Evolutionary conservation across 2,329 filamentous ascomycete genomes (phyloP), one percentile per base, ranked within the genome.

Genomic region (Zymoseptoria crescenta): DNA sequence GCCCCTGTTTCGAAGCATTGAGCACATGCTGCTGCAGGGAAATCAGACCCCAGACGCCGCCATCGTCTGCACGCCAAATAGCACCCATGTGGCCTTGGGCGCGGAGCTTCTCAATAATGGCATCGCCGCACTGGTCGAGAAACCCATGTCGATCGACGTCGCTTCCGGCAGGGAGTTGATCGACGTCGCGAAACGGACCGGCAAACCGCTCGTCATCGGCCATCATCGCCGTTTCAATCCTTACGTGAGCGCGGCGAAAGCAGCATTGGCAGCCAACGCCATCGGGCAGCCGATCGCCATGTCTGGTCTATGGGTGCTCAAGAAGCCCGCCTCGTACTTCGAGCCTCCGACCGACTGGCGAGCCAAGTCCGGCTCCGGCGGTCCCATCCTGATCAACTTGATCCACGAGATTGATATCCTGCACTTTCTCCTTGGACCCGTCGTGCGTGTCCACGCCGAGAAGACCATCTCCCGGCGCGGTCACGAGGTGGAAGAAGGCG

Each of bases 151-250:
- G 49, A 76, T 71, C 4, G 73, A 76, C 30, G 69, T 77, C 21
- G 52, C 61, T 0, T 73, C 69, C 13, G 79, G 77, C 0, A 63
- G 68, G 19, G 68, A 66, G 16, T 63, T 74, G 7, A 67, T 74
- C 10, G 24, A 55, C 60, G 64, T 65, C 35, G 72, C 69, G 1
- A 52, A 62, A 19, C 21, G 49, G 19, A 48, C 50, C 4, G 49
- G 58, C 1, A 66, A 62, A 10, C 76, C 77, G n/a, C 70, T 81
- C 0, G 72, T 84, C 0, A 79, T 83, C 1, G 83, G 82, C 6
- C 82, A 85, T 62, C 83, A 85, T 65, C 75, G 83, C 8, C 77
- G 83, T 2, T 85, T 85, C 72, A 84, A 85, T 64, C 79, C 79
- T 0, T 83, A 81, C 67, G 76, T 83, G 4, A 69, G 76, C 5